Evolutionary conservation across 2,329 filamentous ascomycete genomes (phyloP).

Genomic region (Calonectria ilicicola): DNA sequence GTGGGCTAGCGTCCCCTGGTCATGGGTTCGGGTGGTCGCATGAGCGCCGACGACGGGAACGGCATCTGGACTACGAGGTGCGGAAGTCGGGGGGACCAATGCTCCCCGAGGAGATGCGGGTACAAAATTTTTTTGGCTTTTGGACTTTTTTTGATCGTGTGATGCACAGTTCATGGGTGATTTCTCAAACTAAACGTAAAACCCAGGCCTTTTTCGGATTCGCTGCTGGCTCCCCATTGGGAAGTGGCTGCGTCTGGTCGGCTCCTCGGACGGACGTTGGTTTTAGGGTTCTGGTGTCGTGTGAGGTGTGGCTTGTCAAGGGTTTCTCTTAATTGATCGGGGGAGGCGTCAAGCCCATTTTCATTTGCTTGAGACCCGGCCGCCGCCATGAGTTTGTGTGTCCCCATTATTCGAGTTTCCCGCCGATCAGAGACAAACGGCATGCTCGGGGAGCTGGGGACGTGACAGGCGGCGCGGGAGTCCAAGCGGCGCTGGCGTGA

Average conservation of each 20-base stretch:
- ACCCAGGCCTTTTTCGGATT: neutral
- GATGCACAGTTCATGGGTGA: neutral
- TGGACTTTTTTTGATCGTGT: neutral
- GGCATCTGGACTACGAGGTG: neutral
- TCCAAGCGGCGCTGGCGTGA: neutral
- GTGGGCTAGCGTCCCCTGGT: neutral
- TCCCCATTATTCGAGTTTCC: neutral
- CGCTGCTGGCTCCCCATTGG: neutral
- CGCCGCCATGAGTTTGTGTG: neutral
- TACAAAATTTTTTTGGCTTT: neutral
- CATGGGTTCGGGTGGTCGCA: conserved; percentile 27
- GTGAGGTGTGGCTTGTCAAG: neutral
- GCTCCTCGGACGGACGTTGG: neutral
- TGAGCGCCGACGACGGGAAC: neutral
- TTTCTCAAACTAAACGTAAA: neutral
- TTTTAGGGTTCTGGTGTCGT: neutral
- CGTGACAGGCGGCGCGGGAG: neutral
- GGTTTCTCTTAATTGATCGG: neutral
- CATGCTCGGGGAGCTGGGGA: neutral
- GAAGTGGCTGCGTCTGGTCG: neutral
- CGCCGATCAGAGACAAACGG: neutral
- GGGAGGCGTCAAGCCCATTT: neutral
- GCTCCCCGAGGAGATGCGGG: neutral
- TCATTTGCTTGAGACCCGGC: neutral
- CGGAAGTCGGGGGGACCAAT: conserved; percentile 18